Base-by-base conservation (phyloP, 2,329 filamentous ascomycete genomes). In the Xylaria sp. region DNA sequence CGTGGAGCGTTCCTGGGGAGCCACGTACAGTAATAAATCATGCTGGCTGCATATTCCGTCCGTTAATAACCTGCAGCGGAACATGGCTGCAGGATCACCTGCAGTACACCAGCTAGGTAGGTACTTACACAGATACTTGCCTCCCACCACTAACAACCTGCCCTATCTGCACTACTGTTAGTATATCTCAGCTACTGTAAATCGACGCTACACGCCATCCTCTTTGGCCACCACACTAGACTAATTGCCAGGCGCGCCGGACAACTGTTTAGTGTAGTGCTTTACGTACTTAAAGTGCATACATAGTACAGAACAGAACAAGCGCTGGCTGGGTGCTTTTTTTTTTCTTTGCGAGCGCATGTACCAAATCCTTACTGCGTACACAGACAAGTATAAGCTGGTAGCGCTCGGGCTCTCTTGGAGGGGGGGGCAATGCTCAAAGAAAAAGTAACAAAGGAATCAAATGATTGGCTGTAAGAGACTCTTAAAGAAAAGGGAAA, bases 21-120 rank as follows among this genome's bases (percentile, higher is more conserved):
- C 66, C 69, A 72, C 71, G 69, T 70, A 70, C 69, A 69, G 62
- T 65, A 69, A 62, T 62, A 62, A 65, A 46, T 65, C 13, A 61
- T 64, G 63, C 52, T 50, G 10, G 52, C 51, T 61, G 44, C 50
- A 51, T 52, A 44, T 54, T 55, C 39, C 48, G 55, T 52, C 66
- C 39, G 50, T 54, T 31, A 28, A 46, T 50, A 31, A 55, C 64
- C 44, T 56, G 54, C 52, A 60, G 63, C 52, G 48, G 66, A 67
- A 58, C 60, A 55, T 23, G 23, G 63, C 67, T 66, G 63, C 63
- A 69, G 54, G 67, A 66, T 69, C 50, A 69, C 67, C 63, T 58
- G 63, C 67, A 69, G 63, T 7, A 10, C 46, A 18, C 13, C 48
- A 50, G 44, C 44, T 56, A 37, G 39, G 5, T 44, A 44, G 39